Evolutionary conservation across 176 grass and related monocot genomes (phyloP).

Genomic region (Avena atlantica): DNA sequence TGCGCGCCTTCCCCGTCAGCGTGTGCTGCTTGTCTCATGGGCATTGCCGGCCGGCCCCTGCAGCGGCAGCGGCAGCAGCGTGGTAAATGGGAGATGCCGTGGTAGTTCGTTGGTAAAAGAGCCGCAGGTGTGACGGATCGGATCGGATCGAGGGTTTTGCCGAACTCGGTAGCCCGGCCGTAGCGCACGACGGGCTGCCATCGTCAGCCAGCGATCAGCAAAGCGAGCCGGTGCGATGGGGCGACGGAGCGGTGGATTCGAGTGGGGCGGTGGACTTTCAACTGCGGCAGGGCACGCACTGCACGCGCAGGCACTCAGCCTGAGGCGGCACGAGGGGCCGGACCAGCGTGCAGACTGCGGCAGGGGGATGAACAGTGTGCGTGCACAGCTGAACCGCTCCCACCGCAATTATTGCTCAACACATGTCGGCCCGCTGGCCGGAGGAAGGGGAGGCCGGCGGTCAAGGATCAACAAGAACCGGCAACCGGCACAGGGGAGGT

Average conservation of each 20-base stretch:
- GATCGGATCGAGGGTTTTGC: neutral
- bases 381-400: constrained; percentile 9
- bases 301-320: neutral
- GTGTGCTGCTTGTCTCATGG: constrained; percentile 45
- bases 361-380: neutral
- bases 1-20: neutral
- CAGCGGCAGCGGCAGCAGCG: neutral
- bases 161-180: neutral
- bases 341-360: neutral
- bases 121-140: too few relatives aligned
- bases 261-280: neutral
- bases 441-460: neutral
- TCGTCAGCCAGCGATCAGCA: neutral
- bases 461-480: neutral
- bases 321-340: constrained; percentile 24
- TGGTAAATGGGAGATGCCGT: constrained; percentile 40
- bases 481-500: too few relatives aligned
- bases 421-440: neutral
- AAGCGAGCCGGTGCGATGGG: neutral
- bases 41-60: neutral
- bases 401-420: neutral
- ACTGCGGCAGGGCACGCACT: neutral
- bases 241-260: neutral
- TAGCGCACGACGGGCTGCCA: neutral
- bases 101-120: neutral